Evolutionary conservation across 352 stramenopile genomes (phyloP), one percentile per base, ranked within the genome.

Genomic region (Globisporangium lucens): DNA sequence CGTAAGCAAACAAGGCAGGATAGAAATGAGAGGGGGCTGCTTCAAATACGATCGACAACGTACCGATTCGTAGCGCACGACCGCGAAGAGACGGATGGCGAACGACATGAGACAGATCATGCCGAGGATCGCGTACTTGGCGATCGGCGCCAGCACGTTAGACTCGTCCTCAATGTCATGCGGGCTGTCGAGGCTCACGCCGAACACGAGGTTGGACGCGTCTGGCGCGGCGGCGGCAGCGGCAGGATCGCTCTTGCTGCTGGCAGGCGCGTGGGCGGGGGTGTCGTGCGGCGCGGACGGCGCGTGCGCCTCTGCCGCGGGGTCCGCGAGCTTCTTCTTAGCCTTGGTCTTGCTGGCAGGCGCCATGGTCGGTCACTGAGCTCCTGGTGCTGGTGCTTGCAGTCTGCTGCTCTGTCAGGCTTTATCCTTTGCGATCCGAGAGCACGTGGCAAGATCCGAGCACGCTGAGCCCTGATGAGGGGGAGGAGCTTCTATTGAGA

Each of bases 51-150:
- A 20, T 27, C 43, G 24, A 22, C 57, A 24, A 81, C 79, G 51
- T 67, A 94, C 88, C 29, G 86, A 96, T 76, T 98, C 91, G 74
- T 97, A 98, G 65, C 93, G 88, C 72, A 97, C 93, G 38, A 98
- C 89, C 2, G 91, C 93, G 61, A 98, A 97, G 53, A 98, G 86
- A 56, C 93, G 89, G 74, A 98, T 97, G 33, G 93, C 82, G 65
- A 98, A 98, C 30, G 91, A 93, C 75, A 97, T 90, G 72, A 97
- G 75, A 72, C 90, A 98, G 74, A 98, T 98, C 75, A 97, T 88
- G 67, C 82, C 89, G 22, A 98, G 69, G 62, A 98, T 97, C 10
- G 75, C 87, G 75, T 91, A 97, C 72, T 97, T 96, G 66, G 91
- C 79, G 24, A 96, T 80, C 3, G 88, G 84, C 49, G 81, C 86